Conservation (phyloP, 2,329 filamentous ascomycete genomes). For the Neurospora sp. region DNA sequence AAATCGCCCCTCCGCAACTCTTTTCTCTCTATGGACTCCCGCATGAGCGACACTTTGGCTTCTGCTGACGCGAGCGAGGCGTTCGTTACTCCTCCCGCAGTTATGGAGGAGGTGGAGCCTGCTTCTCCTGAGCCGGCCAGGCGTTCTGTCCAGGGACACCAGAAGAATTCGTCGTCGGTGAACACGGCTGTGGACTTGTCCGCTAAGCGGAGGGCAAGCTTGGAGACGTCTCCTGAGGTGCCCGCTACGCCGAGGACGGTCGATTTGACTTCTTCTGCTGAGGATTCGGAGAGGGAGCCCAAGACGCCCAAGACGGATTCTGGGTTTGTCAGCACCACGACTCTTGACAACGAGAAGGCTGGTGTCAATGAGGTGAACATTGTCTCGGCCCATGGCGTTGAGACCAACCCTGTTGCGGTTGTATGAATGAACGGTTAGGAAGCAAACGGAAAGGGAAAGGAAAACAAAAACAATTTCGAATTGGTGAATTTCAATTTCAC, state of each 20-base stretch:
- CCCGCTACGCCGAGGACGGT: slow-evolving; percentile 14
- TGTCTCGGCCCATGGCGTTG: slow-evolving; percentile 1
- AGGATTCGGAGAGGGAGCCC: slow-evolving; percentile 19
- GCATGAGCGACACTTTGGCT: slow-evolving; percentile 4
- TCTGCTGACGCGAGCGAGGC: slow-evolving; percentile 6
- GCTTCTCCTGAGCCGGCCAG: slow-evolving; percentile 4
- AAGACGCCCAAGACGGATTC: slow-evolving; percentile 18
- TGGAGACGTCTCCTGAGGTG: slow-evolving; percentile 10
- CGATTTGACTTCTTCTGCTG: slow-evolving; percentile 17
- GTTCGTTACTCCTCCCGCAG: not conserved
- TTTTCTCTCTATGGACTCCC: slow-evolving; percentile 27
- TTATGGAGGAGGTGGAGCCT: not conserved
- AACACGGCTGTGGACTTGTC: slow-evolving; percentile 15
- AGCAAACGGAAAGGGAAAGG: not conserved
- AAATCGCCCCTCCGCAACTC: slow-evolving; percentile 42
- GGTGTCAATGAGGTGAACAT: slow-evolving; percentile 6
- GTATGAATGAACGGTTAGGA: slow-evolving; percentile 2
- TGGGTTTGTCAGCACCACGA: slow-evolving; percentile 8
- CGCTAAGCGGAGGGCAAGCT: slow-evolving; percentile 7
- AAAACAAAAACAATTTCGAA: not conserved
- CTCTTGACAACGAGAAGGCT: not conserved
- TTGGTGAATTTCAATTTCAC: not conserved
- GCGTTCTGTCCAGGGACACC: slow-evolving; percentile 11
- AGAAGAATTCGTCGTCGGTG: slow-evolving; percentile 19
- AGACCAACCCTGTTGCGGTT: slow-evolving; percentile 3